Percentiles rank a stretch among this genome's conserved stretches.
phyloP scores from a whole-genome alignment of 1,284 basidiomycete species.

The Sphaerobolus stellatus region DNA sequence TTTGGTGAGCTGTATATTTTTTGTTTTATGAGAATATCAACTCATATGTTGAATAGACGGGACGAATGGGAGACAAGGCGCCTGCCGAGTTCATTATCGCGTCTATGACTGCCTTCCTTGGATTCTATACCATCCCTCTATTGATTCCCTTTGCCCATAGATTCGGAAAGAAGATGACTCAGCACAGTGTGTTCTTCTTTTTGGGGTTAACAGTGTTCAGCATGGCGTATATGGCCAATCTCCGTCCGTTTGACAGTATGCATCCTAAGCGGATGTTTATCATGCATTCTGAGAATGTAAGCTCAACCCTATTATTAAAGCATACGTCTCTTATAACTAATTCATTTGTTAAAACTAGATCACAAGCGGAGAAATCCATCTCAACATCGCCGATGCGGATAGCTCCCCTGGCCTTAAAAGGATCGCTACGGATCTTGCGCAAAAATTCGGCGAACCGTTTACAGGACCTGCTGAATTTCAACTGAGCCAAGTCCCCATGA shows the following conservation, averaged over 20 bases:
- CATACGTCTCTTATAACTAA: neutral
- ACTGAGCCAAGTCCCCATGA: conserved; percentile 47
- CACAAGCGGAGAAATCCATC: conserved; percentile 67
- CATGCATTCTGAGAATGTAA: conserved; percentile 85
- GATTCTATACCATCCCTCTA: conserved; percentile 64
- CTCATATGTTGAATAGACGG: conserved; percentile 75
- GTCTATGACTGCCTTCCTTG: conserved; percentile 62
- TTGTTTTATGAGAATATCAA: neutral
- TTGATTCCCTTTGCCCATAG: conserved; percentile 75
- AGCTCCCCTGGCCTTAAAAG: conserved; percentile 72
- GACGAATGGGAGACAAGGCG: conserved; percentile 42
- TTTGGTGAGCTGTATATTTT: conserved; percentile 52
- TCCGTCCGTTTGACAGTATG: conserved; percentile 74
- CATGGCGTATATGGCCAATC: conserved; percentile 51
- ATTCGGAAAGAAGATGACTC: conserved; percentile 53
- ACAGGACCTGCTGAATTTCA: conserved; percentile 26
- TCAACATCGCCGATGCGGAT: conserved; percentile 86
- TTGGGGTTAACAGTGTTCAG: conserved; percentile 45
- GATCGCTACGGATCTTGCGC: conserved; percentile 63
- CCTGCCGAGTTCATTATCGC: conserved; percentile 92
- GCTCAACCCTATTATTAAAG: conserved; percentile 25
- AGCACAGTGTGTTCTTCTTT: conserved; percentile 41
- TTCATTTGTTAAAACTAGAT: conserved; percentile 44
- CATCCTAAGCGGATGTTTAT: conserved; percentile 91
- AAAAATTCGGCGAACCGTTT: conserved; percentile 52